Percentiles rank a stretch among this genome's conserved stretches.
These are phyloP conservation scores for Pelargonium cotyledonis DNA, from an alignment of 441 rosid species.

Conservation along the genomic window DNA sequence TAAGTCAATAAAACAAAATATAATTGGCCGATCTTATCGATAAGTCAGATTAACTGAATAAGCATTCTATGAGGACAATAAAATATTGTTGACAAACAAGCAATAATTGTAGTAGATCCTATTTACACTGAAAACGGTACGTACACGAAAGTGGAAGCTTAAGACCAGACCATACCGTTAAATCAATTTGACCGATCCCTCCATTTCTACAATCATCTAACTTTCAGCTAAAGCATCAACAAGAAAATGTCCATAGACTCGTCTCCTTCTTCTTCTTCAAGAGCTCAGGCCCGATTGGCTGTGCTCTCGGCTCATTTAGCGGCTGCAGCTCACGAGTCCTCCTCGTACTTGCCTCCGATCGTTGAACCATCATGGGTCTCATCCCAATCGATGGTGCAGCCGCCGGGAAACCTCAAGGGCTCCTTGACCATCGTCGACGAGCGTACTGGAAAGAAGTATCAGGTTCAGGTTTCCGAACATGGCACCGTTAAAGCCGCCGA, in stretches of 20 bases:
- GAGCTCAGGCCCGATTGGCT: slow-evolving; percentile 55
- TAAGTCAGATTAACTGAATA: no score
- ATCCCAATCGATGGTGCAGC: slow-evolving; percentile 33
- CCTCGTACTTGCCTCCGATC: slow-evolving; percentile 14
- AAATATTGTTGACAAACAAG: no score
- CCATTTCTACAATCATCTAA: neutral
- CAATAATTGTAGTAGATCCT: no score
- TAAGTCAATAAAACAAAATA: no score
- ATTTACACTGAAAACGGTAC: no score
- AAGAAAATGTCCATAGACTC: neutral
- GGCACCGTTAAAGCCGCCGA: slow-evolving; percentile 76
- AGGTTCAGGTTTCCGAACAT: slow-evolving; percentile 47
- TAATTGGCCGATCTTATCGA: no score
- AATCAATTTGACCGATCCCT: no score
- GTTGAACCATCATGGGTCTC: slow-evolving; percentile 50
- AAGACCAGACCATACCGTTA: no score
- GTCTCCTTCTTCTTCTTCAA: slow-evolving; percentile 8
- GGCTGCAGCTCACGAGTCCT: slow-evolving; percentile 17
- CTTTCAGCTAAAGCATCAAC: neutral
- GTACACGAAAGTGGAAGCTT: no score
- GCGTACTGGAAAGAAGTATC: slow-evolving; percentile 62
- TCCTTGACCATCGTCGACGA: slow-evolving; percentile 63
- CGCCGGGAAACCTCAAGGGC: slow-evolving; percentile 52
- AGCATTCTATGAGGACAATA: no score
- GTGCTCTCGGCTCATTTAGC: slow-evolving; percentile 62